phyloP scores from a whole-genome alignment of 345 rosid genomes.

The Euphorbia peplus region DNA sequence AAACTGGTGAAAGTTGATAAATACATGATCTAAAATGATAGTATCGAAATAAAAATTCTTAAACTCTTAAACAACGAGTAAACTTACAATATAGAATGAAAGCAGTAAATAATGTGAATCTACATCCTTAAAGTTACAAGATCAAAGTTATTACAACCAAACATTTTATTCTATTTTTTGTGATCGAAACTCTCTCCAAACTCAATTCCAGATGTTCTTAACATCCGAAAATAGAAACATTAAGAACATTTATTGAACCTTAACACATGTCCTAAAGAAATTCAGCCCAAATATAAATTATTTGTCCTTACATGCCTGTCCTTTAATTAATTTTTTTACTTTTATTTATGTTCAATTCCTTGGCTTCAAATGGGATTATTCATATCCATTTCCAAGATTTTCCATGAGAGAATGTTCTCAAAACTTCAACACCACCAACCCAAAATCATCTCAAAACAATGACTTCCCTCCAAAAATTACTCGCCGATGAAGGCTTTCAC shows the following conservation, averaged over 20 bases:
- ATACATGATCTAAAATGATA: too few relatives aligned
- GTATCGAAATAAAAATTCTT: too few relatives aligned
- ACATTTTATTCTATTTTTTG: too few relatives aligned
- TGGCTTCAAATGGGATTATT: neutral
- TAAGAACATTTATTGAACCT: neutral
- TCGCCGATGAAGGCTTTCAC: slow-evolving; percentile 42
- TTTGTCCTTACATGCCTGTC: neutral
- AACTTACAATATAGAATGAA: too few relatives aligned
- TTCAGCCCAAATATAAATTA: neutral
- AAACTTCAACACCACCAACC: slow-evolving; percentile 14
- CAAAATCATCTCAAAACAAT: slow-evolving; percentile 6
- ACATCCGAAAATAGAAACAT: neutral
- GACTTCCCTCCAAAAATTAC: slow-evolving; percentile 46
- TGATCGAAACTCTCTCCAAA: too few relatives aligned
- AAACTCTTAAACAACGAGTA: too few relatives aligned
- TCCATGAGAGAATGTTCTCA: slow-evolving; percentile 23
- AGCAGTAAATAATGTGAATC: too few relatives aligned
- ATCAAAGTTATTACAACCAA: too few relatives aligned
- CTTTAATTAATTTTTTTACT: too few relatives aligned
- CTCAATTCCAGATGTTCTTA: too few relatives aligned
- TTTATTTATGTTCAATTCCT: neutral
- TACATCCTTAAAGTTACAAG: too few relatives aligned
- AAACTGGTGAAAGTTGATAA: too few relatives aligned
- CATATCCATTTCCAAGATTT: neutral
- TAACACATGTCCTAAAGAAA: neutral